These are phyloP conservation scores for Candida nonsorbophila DNA, from an alignment of 805 yeast species.

Conservation along the genomic window DNA sequence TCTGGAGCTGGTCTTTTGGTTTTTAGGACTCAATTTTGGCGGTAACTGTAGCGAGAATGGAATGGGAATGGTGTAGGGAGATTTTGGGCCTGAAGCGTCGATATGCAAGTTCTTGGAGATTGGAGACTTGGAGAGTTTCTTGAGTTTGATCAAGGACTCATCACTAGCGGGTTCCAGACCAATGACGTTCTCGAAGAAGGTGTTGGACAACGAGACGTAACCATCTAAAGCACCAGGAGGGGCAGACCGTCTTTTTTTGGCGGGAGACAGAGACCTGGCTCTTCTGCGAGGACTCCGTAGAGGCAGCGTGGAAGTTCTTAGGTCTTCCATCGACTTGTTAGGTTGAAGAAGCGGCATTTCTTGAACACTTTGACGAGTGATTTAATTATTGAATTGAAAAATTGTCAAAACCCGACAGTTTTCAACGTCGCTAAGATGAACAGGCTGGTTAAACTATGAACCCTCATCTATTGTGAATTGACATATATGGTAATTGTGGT, in stretches of 20 bases:
- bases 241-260: constrained; percentile 22
- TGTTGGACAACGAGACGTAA: constrained; percentile 2
- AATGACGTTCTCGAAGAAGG: constrained; percentile 1
- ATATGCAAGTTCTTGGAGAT: constrained; percentile 32
- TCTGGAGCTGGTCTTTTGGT: constrained; percentile 5
- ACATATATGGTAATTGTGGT: too few species aligned
- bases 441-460: too few species aligned
- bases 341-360: too few species aligned
- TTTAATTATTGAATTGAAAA: too few species aligned
- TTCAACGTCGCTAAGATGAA: too few species aligned
- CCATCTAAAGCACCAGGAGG: constrained; percentile 14
- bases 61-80: constrained; percentile 33
- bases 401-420: too few species aligned
- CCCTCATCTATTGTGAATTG: too few species aligned
- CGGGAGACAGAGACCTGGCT: constrained; percentile 31
- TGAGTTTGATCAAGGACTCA: constrained; percentile 6
- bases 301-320: not conserved
- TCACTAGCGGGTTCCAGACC: constrained; percentile 1
- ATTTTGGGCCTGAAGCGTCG: constrained; percentile 13
- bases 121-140: constrained; percentile 27
- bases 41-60: constrained; percentile 38
- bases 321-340: constrained; percentile 5
- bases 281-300: constrained; percentile 13
- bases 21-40: constrained; percentile 30
- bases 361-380: too few species aligned